These are phyloP conservation scores for Chlorokybus atmophyticus DNA, from an alignment of 139 green algal species.

Conservation along the genomic window DNA sequence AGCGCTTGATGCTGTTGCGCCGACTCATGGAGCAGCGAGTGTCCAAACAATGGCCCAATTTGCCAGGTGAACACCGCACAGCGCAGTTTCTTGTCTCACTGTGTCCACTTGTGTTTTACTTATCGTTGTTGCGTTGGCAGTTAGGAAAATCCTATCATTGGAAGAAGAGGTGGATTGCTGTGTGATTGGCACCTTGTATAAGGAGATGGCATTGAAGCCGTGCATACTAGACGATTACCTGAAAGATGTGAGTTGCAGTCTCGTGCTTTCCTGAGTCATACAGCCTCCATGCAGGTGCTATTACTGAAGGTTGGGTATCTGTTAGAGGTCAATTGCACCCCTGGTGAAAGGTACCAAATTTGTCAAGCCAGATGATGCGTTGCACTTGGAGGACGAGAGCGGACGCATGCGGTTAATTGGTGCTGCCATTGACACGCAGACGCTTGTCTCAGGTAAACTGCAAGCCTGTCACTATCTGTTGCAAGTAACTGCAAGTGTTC, in stretches of 20 bases:
- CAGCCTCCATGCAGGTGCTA: no score
- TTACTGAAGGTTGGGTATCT: no score
- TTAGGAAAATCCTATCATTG: conserved; percentile 59
- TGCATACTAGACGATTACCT: conserved; percentile 90
- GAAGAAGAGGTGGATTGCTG: conserved; percentile 53
- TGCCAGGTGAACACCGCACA: conserved; percentile 34
- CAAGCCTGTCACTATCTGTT: conserved; percentile 11
- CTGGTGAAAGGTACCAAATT: conserved; percentile 33
- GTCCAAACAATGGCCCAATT: conserved; percentile 46
- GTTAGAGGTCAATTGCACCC: conserved; percentile 11
- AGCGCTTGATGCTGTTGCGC: conserved; percentile 51
- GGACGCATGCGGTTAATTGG: conserved; percentile 62
- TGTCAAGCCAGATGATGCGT: conserved; percentile 52
- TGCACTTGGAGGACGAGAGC: conserved; percentile 87
- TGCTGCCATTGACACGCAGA: conserved; percentile 28
- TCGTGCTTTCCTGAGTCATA: not conserved
- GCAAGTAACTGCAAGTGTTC: not conserved
- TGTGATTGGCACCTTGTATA: conserved; percentile 87
- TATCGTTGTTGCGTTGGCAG: conserved; percentile 22
- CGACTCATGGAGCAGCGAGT: conserved; percentile 30
- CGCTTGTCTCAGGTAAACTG: conserved; percentile 47
- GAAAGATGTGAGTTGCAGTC: conserved; percentile 36
- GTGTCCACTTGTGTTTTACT: not conserved
- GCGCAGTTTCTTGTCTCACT: not conserved
- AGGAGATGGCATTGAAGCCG: conserved; percentile 92